phyloP scores from a whole-genome alignment of 441 rosid species.

The Kokia cookei region DNA sequence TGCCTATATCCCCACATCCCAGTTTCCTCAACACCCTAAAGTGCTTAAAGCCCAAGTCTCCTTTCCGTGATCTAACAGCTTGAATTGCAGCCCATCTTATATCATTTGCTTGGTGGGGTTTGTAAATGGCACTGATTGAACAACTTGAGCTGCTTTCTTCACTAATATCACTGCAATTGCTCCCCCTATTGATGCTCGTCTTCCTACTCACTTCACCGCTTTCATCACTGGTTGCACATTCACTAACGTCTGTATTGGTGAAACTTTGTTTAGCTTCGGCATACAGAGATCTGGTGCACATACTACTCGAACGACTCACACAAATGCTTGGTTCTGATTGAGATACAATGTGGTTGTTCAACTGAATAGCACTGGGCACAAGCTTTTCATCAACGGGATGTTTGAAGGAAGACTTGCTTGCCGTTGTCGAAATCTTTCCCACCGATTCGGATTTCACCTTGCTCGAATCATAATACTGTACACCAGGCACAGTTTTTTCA shows the following conservation, averaged over 20 bases:
- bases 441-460: no score
- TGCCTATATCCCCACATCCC: conserved; percentile 93
- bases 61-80: conserved; percentile 50
- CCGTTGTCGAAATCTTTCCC: no score
- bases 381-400: no score
- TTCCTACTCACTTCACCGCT: conserved; percentile 48
- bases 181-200: conserved; percentile 60
- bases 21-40: conserved; percentile 52
- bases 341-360: conserved; percentile 20
- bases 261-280: conserved; percentile 76
- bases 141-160: conserved; percentile 85
- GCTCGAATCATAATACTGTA: no score
- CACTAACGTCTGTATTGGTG: conserved; percentile 66
- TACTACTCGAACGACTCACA: conserved; percentile 59
- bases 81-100: conserved; percentile 87
- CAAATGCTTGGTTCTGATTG: conserved; percentile 39
- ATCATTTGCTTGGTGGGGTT: conserved; percentile 90
- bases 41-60: conserved; percentile 52
- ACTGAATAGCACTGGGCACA: not conserved
- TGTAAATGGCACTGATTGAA: conserved; percentile 47
- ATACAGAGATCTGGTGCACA: conserved; percentile 45
- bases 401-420: no score
- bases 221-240: conserved; percentile 39
- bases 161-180: conserved; percentile 81
- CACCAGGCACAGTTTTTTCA: no score